Conservation (phyloP, 805 yeast species). For the Kuraishia piskuri region DNA sequence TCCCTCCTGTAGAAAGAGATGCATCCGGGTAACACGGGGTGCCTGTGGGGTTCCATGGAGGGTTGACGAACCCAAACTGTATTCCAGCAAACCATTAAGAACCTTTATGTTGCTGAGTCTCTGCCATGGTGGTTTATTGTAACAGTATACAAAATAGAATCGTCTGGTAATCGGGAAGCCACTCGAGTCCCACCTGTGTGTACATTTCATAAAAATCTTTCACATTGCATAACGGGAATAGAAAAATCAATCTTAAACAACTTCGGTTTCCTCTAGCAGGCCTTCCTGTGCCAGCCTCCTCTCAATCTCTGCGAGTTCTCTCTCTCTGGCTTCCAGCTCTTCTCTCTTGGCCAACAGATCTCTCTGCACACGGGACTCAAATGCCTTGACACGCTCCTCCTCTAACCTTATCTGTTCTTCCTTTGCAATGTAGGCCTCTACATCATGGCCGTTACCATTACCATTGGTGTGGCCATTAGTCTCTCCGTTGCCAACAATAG, state of each 20-base stretch:
- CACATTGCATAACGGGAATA: background rate
- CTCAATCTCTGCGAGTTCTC: slow-evolving; percentile 9
- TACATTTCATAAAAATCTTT: background rate
- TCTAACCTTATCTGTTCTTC: slow-evolving; percentile 87
- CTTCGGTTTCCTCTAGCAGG: background rate
- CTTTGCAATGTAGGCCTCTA: slow-evolving; percentile 25
- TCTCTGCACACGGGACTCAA: slow-evolving; percentile 84
- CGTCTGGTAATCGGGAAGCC: background rate
- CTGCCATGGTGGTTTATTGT: background rate
- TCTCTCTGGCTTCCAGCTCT: slow-evolving; percentile 50
- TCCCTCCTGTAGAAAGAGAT: too few species aligned
- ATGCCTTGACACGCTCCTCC: slow-evolving; percentile 79
- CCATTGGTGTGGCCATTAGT: background rate
- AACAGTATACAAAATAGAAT: too few species aligned
- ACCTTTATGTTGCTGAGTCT: too few species aligned
- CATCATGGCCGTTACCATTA: background rate
- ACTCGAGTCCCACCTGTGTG: too few species aligned
- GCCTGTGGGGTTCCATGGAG: too few species aligned
- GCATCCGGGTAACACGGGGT: too few species aligned
- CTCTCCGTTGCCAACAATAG: background rate
- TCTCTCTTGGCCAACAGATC: slow-evolving; percentile 74
- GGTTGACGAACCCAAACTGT: too few species aligned
- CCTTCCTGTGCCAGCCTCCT: slow-evolving; percentile 19
- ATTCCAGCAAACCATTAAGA: too few species aligned
- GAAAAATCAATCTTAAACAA: background rate